These are phyloP conservation scores for Caloboletus inedulis DNA, from an alignment of 1,284 basidiomycete species.

Conservation along the genomic window DNA sequence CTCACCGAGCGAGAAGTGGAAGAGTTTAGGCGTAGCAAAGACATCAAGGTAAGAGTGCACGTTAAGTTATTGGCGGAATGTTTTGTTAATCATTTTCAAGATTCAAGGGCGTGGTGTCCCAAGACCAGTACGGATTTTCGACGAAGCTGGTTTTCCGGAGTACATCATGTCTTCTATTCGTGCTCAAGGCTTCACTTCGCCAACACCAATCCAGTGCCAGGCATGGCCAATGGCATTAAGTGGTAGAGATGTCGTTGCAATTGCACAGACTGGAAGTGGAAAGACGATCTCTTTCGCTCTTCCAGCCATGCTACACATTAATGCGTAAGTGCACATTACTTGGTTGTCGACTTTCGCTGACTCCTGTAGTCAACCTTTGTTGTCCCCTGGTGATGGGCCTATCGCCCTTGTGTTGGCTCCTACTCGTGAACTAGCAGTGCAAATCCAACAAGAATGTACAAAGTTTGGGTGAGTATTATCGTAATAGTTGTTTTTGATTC, in stretches of 20 bases:
- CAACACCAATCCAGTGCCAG: slow-evolving; percentile 96
- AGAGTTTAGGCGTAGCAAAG: slow-evolving; percentile 81
- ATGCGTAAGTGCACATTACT: slow-evolving; percentile 65
- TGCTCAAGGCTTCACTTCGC: slow-evolving; percentile 87
- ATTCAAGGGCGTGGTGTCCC: slow-evolving; percentile 89
- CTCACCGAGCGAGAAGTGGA: slow-evolving; percentile 85
- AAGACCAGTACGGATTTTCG: slow-evolving; percentile 87
- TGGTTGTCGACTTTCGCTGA: slow-evolving; percentile 5
- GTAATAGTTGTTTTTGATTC: neutral
- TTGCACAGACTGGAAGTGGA: slow-evolving; percentile 95
- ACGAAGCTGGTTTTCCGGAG: slow-evolving; percentile 94
- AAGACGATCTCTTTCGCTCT: slow-evolving; percentile 99
- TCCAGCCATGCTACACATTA: slow-evolving; percentile 99
- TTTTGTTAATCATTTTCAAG: slow-evolving; percentile 37
- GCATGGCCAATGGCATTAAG: slow-evolving; percentile 98
- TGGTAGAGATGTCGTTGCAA: slow-evolving; percentile 93
- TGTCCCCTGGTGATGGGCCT: slow-evolving; percentile 93
- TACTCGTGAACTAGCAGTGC: slow-evolving; percentile 97
- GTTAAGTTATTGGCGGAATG: too few relatives aligned
- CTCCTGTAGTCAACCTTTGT: slow-evolving; percentile 75
- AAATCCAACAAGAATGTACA: slow-evolving; percentile 98
- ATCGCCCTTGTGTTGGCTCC: slow-evolving; percentile 97
- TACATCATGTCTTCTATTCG: slow-evolving; percentile 93
- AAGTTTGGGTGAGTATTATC: slow-evolving; percentile 78
- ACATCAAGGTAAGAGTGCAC: slow-evolving; percentile 69